Base-by-base conservation (phyloP, 495 filamentous ascomycete species). In the Aspergillus taichungensis region DNA sequence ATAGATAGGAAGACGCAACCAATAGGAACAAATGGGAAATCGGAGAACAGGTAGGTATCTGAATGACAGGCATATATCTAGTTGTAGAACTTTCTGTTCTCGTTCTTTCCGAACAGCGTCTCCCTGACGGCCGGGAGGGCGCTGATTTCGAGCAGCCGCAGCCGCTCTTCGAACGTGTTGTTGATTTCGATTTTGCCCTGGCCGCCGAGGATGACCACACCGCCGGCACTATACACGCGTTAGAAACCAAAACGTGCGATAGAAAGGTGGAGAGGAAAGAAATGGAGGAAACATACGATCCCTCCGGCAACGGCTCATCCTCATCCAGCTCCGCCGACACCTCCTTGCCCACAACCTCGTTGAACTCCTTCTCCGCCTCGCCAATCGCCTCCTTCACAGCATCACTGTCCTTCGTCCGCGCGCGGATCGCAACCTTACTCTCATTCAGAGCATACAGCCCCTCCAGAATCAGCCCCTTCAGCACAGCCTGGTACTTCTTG, bases 111-210 rank as follows among this genome's bases (percentile, higher is more conserved):
- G 57, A 97, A 97, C 33, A 99, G 69, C 3, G 78, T 83, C 61
- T 84, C 76, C 50, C 94, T 78, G 51, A 99, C 81, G 30, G 80
- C 81, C 9, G 94, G 94, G 34, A 97, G 75, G 27, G 85, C 87
- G 53, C 85, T 87, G 43, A 79, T 80, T 62, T 91, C 81, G 33
- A 96, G 77, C 44, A 97, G 69, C 49, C 79, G 81, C 64, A 99
- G 71, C 43, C 94, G 80, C 60, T 95, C 85, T 54, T 97, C 94
- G 39, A 97, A 82, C 24, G 92, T 97, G 69, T 99, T 96, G 79
- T 95, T 88, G 62, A 99, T 94, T 52, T 94, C 88, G 63, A 99
- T 97, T 75, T 90, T 95, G 59, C 94, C 94, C 47, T 79, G 74
- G 38, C 83, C 79, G 24, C 89, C 88, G 14, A 94, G 62, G 50